Evolutionary conservation across 1,284 basidiomycete genomes (phyloP), one percentile per base, ranked within the genome.

Genomic region (Porodaedalea pini): DNA sequence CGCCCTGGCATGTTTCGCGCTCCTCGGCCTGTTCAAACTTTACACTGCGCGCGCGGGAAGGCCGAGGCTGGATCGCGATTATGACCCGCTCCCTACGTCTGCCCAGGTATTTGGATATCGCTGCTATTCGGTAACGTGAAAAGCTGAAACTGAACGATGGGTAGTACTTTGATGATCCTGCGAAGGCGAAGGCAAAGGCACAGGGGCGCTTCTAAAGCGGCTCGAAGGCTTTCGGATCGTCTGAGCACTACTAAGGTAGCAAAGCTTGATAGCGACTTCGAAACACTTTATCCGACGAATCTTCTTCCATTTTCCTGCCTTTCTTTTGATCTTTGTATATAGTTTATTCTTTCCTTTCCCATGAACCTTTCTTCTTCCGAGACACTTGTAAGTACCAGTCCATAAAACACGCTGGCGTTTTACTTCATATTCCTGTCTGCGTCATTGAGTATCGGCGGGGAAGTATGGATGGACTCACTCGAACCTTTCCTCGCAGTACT

Each of bases 91-190:
- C 11, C 54, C 55, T 17, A 56, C 54, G 45, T 40, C 32, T 31
- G 49, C 34, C 23, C 54, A 56, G 54, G 58, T 60, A 60, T 52
- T 60, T 56, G 48, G 48, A 23, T 44, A 56, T 29, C 41, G 43
- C 32, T 29, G 31, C n/a, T 51, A 56, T 11, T 39, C 56, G 19
- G 23, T 34, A 21, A 43, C 15, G 44, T 31, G 19, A 36, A 29
- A 7, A 13, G 39, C 57, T 58, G 51, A 58, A 34, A 13, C 48
- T 45, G 23, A 34, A 52, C 44, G n/a, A 7, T 13, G 3, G 37
- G 25, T 40, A 59, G 53, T 59, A 59, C 23, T 27, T 37, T 23
- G 58, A 59, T 31, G 21, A 40, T 15, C 51, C 50, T 19, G n/a
- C 27, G 21, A 17, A 29, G 37, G 37, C 31, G 31, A 50, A 51